These are phyloP conservation scores for Symbiodinium natans DNA, from an alignment of 73 alveolate species.

Conservation along the genomic window DNA sequence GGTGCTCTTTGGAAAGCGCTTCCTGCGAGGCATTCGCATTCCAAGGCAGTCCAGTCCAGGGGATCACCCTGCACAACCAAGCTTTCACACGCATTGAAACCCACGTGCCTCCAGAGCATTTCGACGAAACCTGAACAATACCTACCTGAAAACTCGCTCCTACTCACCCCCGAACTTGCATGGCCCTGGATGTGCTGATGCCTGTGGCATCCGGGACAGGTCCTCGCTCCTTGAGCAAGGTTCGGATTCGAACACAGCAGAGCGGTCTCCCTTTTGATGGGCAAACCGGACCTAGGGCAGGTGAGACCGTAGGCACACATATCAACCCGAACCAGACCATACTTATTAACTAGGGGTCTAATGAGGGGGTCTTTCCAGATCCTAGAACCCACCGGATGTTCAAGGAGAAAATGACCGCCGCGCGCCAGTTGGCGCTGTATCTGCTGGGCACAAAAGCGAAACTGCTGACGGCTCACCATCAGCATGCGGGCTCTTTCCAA, in stretches of 20 bases:
- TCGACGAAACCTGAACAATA: neutral
- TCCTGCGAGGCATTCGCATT: neutral
- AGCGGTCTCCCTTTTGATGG: no score
- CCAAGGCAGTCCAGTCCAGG: neutral
- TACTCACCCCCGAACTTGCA: no score
- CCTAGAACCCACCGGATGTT: constrained; percentile 13
- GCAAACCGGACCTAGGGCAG: no score
- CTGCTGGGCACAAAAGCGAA: neutral
- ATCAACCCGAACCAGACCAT: neutral
- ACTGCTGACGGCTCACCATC: neutral
- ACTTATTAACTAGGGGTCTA: neutral
- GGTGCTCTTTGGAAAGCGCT: no score
- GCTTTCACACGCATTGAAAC: neutral
- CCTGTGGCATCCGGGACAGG: no score
- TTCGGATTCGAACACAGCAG: no score
- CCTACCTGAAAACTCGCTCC: no score
- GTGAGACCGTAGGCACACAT: neutral
- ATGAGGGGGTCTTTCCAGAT: neutral
- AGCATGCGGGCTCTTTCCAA: neutral
- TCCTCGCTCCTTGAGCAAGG: no score
- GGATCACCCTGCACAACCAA: neutral
- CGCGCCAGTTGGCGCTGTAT: neutral
- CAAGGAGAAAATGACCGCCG: neutral
- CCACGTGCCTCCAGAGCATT: neutral
- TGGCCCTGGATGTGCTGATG: no score